Evolutionary conservation across 2,329 filamentous ascomycete genomes (phyloP).

Genomic region (Phialophora chinensis): DNA sequence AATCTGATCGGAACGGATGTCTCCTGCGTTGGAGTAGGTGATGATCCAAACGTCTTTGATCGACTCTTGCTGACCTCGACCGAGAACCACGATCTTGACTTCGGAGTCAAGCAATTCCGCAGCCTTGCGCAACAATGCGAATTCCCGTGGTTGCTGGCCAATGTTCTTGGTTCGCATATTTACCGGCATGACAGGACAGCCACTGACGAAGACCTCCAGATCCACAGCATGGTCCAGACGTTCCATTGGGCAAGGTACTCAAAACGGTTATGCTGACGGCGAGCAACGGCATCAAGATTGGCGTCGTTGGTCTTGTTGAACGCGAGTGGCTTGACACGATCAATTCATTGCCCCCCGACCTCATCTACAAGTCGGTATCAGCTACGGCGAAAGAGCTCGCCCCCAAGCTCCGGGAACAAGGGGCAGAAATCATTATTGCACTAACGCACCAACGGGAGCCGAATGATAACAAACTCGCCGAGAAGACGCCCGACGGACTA

Average conservation of each 20-base stretch:
- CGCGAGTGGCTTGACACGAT: conserved; percentile 89
- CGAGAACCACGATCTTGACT: conserved; percentile 90
- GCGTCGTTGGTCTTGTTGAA: conserved; percentile 83
- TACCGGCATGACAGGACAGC: neutral
- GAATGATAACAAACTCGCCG: conserved; percentile 85
- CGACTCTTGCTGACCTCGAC: neutral
- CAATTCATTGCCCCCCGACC: conserved; percentile 79
- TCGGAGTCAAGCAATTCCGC: conserved; percentile 80
- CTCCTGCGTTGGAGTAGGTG: conserved; percentile 78
- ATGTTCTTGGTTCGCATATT: conserved; percentile 58
- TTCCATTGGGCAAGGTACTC: conserved; percentile 76
- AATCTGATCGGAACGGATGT: conserved; percentile 78
- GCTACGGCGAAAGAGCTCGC: conserved; percentile 77
- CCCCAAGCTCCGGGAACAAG: conserved; percentile 73
- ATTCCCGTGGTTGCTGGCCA: conserved; percentile 90
- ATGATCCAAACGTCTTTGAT: neutral
- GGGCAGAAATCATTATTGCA: conserved; percentile 81
- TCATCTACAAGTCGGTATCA: conserved; percentile 80
- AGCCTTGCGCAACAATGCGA: conserved; percentile 74
- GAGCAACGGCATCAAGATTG: conserved; percentile 84
- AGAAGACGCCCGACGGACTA: conserved; percentile 70
- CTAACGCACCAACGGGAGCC: conserved; percentile 86
- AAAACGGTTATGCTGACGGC: conserved; percentile 78
- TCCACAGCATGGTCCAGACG: conserved; percentile 74
- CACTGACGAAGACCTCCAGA: conserved; percentile 71